Base-by-base conservation (phyloP, 495 filamentous ascomycete genomes). In the Podospora comata region DNA sequence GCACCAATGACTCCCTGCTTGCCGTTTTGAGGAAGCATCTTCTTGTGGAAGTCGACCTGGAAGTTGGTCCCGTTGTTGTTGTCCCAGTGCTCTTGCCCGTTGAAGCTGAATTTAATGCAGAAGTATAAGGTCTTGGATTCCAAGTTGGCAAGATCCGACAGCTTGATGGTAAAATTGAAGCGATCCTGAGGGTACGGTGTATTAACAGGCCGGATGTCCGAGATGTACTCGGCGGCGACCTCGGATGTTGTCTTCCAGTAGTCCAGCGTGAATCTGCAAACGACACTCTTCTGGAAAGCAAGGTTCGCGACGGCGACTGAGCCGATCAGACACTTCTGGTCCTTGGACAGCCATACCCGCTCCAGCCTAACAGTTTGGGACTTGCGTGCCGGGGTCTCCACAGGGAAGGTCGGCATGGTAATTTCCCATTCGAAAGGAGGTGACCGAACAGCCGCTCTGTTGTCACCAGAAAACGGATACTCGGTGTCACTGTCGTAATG, bases 181-280 rank as follows among this genome's bases (percentile, higher is more conserved):
- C 92, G 86, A 75, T 99, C 95, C 73, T 87, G 90, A 34, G 90
- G 88, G 72, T 90, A 86, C 16, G 88, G 80, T 7, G 75, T 77
- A 58, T 91, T 89, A 65, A 86, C 86, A 54, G 86, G 89, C 13
- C 87, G 85, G 39, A 93, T 85, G 79, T 96, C 91, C 65, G 90
- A 85, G 76, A 89, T 90, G 79, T 86, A 99, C 73, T 97, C 93
- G 9, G 93, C 96, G 55, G 85, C 84, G 3, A 99, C 90, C 76
- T 99, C 95, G 1, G 95, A 99, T 3, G 93, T 94, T 0, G 95
- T 99, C 81, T 94, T 96, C 95, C 95, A 99, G 76, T 94, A 93
- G 78, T 99, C 95, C 65, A 98, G 86, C 0, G 96, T 98, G 75
- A 99, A 99, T 30, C 95, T 87, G 76, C 92, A 93, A 23, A 90